Evolutionary conservation across 768 basidiomycete species (phyloP), one percentile per base, ranked within the genome.

Genomic region (Podaxis sp.): DNA sequence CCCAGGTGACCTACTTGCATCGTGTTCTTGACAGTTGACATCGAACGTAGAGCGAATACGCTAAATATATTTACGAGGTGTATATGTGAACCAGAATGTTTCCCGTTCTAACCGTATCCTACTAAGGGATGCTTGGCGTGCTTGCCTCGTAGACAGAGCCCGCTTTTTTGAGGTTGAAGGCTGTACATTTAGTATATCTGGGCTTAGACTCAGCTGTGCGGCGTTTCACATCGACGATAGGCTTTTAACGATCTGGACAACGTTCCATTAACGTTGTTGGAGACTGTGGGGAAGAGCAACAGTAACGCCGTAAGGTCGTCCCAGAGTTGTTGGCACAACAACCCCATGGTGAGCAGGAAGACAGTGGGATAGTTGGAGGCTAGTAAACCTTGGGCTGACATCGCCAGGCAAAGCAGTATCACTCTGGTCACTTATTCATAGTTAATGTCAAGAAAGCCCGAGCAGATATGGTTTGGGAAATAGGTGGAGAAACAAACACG

Each of bases 341-440:
- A n/a, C 44, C 44, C 55, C 40, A 57, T 57, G 55, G 55, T 32
- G 44, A 57, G 44, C 44, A 35, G 44, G 28, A 57, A 47, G 42
- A 5, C 14, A 7, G 4, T 48, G 47, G 23, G 23, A 23, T 48
- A n/a, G 10, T 9, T 11, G n/a, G 35, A 37, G 35, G 6, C 47
- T 3, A 57, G 11, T 35, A 27, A 25, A 21, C 35, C 47, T 21
- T 28, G 11, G 46, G 21, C 21, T 59, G 57, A 51, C 57, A 35
- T 35, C 57, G 47, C 46, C 23, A 48, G 32, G 35, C 35, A 6
- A 36, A 37, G 16, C 32, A 14, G 28, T 47, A 55, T 44, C 50
- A 61, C 53, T 38, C 44, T 25, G 52, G 52, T 54, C 59, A 55
- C 44, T 38, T 55, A 61, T 60, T 53, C 51, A 60, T 60, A 46